Evolutionary conservation across 768 basidiomycete species (phyloP).

Genomic region (Boletus coccyginus): DNA sequence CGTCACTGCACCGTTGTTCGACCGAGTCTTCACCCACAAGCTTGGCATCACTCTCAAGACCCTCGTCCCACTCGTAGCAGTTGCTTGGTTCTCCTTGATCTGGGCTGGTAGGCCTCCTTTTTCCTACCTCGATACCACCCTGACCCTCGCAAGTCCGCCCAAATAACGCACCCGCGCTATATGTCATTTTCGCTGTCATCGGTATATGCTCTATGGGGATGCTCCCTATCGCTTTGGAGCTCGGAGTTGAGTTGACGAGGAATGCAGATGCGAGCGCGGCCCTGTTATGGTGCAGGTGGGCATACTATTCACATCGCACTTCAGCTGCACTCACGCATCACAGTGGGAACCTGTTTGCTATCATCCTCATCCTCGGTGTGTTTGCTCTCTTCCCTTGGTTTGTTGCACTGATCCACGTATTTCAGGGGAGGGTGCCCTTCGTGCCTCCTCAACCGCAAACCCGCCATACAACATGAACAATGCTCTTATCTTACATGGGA

Average conservation of each 20-base stretch:
- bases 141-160: constrained; percentile 49
- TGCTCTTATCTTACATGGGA: constrained; percentile 66
- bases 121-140: background rate
- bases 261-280: constrained; percentile 78
- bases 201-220: constrained; percentile 65
- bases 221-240: constrained; percentile 74
- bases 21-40: constrained; percentile 76
- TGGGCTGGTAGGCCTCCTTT: constrained; percentile 62
- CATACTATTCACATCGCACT: constrained; percentile 2
- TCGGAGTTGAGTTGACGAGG: constrained; percentile 75
- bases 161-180: constrained; percentile 58
- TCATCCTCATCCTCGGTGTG: constrained; percentile 63
- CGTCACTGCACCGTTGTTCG: constrained; percentile 71
- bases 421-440: constrained; percentile 65
- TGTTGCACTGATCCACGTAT: background rate
- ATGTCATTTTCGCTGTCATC: constrained; percentile 63
- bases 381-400: constrained; percentile 2
- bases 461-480: constrained; percentile 75
- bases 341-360: constrained; percentile 65
- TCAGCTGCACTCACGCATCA: background rate
- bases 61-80: constrained; percentile 59
- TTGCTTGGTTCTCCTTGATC: constrained; percentile 68
- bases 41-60: constrained; percentile 59
- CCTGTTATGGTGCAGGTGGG: constrained; percentile 72
- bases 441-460: constrained; percentile 53